Base-by-base conservation (phyloP, 139 green algal species). In the Chlamydomonas asymmetrica region DNA sequence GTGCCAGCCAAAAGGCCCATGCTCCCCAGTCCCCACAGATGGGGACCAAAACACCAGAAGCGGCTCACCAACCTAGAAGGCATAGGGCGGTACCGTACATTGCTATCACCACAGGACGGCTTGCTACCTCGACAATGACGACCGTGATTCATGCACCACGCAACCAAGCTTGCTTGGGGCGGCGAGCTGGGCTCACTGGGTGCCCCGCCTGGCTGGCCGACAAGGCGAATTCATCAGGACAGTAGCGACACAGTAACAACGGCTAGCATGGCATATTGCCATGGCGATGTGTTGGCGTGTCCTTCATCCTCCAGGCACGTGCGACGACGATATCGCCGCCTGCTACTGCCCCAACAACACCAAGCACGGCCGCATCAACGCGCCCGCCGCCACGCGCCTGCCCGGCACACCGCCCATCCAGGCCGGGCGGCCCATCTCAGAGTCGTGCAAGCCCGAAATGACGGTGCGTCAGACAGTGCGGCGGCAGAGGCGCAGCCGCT, bases 301-400 rank as follows among this genome's bases (percentile, higher is more conserved):
- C 22, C 9, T 38, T 10, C 37, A 4, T 2, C 29, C 8, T 1
- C 5, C 70, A 77, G 71, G 71, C 23, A n/a, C 50, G 20, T 77
- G 71, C 71, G 71, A 77, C 43, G 43, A 7, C 57, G 71, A 77
- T 23, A 57, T 57, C 23, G 71, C 59, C 0, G 56, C 59, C 22
- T 77, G 71, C 40, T 77, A 59, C 59, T 77, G 71, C 43, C 71
- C 71, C 1, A 32, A 57, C 5, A 54, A 41, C 71, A 77, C 71
- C 25, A 63, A 63, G 41, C 62, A 40, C 27, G 71, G 71, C 20
- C 71, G 71, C 41, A 63, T 63, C 32, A 57, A 57, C 20, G 37
- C 71, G 31, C 71, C 71, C 0, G n/a, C n/a, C n/a, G n/a, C n/a
- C n/a, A n/a, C n/a, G n/a, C n/a, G n/a, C n/a, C n/a, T n/a, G n/a